Evolutionary conservation across 1,284 basidiomycete genomes (phyloP).

Genomic region (Boletellus deceptivus): DNA sequence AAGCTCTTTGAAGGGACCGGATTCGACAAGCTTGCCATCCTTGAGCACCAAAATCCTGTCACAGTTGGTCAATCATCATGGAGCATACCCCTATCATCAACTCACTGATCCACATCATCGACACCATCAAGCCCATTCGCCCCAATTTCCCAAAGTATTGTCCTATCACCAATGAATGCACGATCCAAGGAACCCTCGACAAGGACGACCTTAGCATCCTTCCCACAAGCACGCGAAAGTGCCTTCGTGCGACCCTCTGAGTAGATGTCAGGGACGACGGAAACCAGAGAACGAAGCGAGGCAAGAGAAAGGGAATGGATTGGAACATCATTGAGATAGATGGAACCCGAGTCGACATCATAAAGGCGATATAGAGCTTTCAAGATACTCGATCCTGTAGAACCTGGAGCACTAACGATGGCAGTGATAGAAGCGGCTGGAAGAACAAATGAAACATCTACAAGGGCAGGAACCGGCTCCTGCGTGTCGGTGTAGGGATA

Average conservation of each 20-base stretch:
- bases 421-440: slow-evolving; percentile 80
- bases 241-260: slow-evolving; percentile 88
- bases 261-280: slow-evolving; percentile 78
- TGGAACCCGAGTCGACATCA: slow-evolving; percentile 73
- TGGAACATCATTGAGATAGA: slow-evolving; percentile 81
- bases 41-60: slow-evolving; percentile 77
- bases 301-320: slow-evolving; percentile 82
- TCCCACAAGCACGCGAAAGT: slow-evolving; percentile 82
- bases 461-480: slow-evolving; percentile 60
- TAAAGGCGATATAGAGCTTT: slow-evolving; percentile 89
- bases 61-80: slow-evolving; percentile 1
- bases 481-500: slow-evolving; percentile 75
- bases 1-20: slow-evolving; percentile 73
- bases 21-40: slow-evolving; percentile 78
- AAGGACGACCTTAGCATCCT: slow-evolving; percentile 81
- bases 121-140: slow-evolving; percentile 47
- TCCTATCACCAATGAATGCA: slow-evolving; percentile 63
- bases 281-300: slow-evolving; percentile 76
- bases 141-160: slow-evolving; percentile 78
- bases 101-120: slow-evolving; percentile 53
- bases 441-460: slow-evolving; percentile 80
- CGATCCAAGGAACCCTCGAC: slow-evolving; percentile 80
- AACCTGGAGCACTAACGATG: slow-evolving; percentile 77
- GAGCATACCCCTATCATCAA: slow-evolving; percentile 12
- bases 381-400: slow-evolving; percentile 81